Conservation (phyloP, 176 grass and related monocot genomes). For the Alopecurus myosuroides region DNA sequence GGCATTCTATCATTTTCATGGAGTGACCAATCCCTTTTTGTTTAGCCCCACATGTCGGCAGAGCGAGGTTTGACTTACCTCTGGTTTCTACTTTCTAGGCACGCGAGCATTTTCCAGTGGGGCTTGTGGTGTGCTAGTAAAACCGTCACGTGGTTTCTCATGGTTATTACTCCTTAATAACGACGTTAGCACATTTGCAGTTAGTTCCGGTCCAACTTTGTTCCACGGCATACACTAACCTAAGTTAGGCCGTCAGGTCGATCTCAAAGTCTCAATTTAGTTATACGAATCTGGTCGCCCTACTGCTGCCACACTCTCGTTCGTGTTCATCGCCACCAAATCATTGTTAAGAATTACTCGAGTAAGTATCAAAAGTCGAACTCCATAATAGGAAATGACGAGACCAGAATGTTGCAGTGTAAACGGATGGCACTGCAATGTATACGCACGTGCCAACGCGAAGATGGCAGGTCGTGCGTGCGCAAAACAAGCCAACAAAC, state of each 20-base stretch:
- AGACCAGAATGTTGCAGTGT: not conserved
- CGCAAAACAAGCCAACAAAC: not conserved
- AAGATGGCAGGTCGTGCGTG: not conserved
- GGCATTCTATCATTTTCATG: no score
- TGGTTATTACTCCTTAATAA: no score
- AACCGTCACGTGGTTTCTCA: not conserved
- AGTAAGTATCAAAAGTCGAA: not conserved
- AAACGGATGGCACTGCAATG: not conserved
- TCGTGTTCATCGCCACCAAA: not conserved
- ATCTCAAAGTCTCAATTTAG: no score
- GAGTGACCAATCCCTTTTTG: no score
- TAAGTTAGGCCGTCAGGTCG: not conserved
- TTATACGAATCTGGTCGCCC: not conserved
- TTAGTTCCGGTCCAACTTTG: slow-evolving; percentile 13
- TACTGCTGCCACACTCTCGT: not conserved
- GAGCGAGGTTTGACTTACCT: not conserved
- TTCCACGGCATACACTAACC: not conserved
- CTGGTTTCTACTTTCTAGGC: slow-evolving; percentile 9
- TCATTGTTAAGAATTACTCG: not conserved
- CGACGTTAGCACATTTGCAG: not conserved
- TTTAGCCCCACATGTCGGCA: not conserved
- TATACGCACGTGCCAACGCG: not conserved
- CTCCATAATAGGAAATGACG: not conserved
- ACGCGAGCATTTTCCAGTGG: slow-evolving; percentile 24
- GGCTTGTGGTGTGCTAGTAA: not conserved